Conservation (phyloP, 225 moss, liverwort and hornwort species). For the Bryum argenteum region DNA sequence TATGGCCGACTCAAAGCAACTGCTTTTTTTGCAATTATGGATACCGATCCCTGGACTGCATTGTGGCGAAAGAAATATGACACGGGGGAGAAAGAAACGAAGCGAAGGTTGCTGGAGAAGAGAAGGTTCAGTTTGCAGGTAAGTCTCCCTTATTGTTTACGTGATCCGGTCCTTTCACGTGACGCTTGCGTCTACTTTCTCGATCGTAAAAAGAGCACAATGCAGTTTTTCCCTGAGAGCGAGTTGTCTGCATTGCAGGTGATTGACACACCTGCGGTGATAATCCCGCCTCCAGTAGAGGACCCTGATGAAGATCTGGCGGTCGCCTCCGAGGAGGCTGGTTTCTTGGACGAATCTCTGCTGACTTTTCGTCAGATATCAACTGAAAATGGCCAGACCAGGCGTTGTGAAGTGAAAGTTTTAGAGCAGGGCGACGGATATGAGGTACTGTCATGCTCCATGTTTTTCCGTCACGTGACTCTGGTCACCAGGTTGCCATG, state of each 20-base stretch:
- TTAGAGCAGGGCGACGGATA: slow-evolving; percentile 91
- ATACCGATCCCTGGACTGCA: slow-evolving; percentile 74
- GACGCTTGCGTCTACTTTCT: background rate
- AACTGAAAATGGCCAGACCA: slow-evolving; percentile 72
- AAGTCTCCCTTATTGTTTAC: slow-evolving; percentile 21
- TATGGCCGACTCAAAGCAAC: slow-evolving; percentile 73
- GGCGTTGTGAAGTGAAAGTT: slow-evolving; percentile 84
- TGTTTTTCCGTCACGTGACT: background rate
- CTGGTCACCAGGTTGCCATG: background rate
- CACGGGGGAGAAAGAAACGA: slow-evolving; percentile 53
- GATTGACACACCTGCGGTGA: slow-evolving; percentile 51
- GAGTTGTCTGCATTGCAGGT: slow-evolving; percentile 38
- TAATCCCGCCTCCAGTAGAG: slow-evolving; percentile 39
- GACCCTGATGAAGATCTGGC: slow-evolving; percentile 50
- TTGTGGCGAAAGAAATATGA: slow-evolving; percentile 69
- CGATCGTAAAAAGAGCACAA: background rate
- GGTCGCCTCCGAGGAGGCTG: slow-evolving; percentile 45
- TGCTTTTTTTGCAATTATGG: slow-evolving; percentile 76
- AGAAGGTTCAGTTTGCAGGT: slow-evolving; percentile 59
- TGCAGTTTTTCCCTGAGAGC: slow-evolving; percentile 8
- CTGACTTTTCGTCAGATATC: slow-evolving; percentile 75
- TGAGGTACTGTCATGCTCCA: slow-evolving; percentile 60
- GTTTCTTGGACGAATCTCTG: slow-evolving; percentile 56
- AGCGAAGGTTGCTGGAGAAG: slow-evolving; percentile 44
- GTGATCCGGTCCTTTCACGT: background rate